Base-by-base conservation (phyloP, 345 rosid genomes). In the Aethionema arabicum region DNA sequence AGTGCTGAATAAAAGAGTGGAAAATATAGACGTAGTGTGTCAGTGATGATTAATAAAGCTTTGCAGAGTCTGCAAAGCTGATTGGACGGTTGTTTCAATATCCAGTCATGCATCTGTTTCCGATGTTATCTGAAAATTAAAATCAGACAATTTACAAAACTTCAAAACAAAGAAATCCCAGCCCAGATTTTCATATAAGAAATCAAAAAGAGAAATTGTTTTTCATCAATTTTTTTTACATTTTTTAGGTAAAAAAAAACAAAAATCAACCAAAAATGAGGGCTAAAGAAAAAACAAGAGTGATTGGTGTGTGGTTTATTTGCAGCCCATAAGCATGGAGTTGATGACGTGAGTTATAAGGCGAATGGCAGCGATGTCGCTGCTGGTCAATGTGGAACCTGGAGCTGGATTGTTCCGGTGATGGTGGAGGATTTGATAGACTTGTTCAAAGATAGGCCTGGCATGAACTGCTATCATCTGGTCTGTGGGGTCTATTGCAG, bases 361-460 rank as follows among this genome's bases (percentile, higher is more conserved):
- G 4, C 91, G 91, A 47, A 84, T 75, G 32, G 71, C 73, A 11
- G 81, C 47, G 9, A 66, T 69, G 33, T 90, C 91, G 0, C 80
- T 38, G 15, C 84, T 77, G 0, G 77, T 60, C 6, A 33, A 32
- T 0, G 81, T 21, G 2, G 27, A 21, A 1, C 27, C 27, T 21
- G 27, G 27, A 21, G 2, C 56, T 2, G 90, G 83, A 15, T 74
- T 67, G 76, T 66, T 83, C 37, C 77, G 79, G 21, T 72, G 83
- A 21, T 78, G 87, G 48, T 58, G 78, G 61, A 90, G 68, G 51
- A 79, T 79, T 76, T 83, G 87, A 69, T 71, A 80, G 2, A 90
- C 97, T 68, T 93, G 96, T 52, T 93, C 90, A 33, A 85, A 74
- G 75, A 83, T 84, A 10, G 91, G 96, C 7, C 80, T 70, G 0